Evolutionary conservation across 2,329 filamentous ascomycete species (phyloP), one percentile per base, ranked within the genome.

Genomic region (Volutella citrinella): DNA sequence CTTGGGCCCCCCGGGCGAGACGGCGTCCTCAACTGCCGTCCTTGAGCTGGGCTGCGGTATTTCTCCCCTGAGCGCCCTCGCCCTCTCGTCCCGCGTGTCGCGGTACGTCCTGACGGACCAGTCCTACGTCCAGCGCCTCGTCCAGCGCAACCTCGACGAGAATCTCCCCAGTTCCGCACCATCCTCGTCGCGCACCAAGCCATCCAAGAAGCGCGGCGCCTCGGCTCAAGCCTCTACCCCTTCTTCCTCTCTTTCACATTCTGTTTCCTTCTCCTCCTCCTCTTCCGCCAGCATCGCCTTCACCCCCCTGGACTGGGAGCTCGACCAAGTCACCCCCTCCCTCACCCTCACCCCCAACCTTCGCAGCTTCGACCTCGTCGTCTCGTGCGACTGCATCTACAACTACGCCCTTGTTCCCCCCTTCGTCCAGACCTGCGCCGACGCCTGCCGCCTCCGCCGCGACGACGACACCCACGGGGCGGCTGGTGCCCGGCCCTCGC

Each of bases 301-400:
- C 43, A 64, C 67, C 1, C 56, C 78, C 0, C 68, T 96, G 1
- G 91, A 98, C 63, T 98, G 93, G 93, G 90, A 97, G 56, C 69
- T 72, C 0, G 73, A 78, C 41, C 61, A 71, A 28, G 70, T 82
- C 9, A 74, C 65, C 16, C 44, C 56, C 9, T 49, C 51, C 4
- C 57, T 76, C 19, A 65, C 65, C 3, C 57, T 63, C 10, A 56
- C 57, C 11, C 41, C 46, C 12, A 43, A 33, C 22, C 52, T 43
- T 27, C 55, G 49, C 52, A 72, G 74, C 37, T 83, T 93, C 46
- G 84, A 94, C 52, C 63, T 80, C 11, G 69, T 97, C 10, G 59
- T 97, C 21, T 88, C 89, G 5, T 95, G 88, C 55, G 93, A 98
- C 61, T 96, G 90, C 61, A 84, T 98, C 48, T 98, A 94, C 69